Evolutionary conservation across 2,329 filamentous ascomycete genomes (phyloP), one percentile per base, ranked within the genome.

Genomic region (Diplodia mutila): DNA sequence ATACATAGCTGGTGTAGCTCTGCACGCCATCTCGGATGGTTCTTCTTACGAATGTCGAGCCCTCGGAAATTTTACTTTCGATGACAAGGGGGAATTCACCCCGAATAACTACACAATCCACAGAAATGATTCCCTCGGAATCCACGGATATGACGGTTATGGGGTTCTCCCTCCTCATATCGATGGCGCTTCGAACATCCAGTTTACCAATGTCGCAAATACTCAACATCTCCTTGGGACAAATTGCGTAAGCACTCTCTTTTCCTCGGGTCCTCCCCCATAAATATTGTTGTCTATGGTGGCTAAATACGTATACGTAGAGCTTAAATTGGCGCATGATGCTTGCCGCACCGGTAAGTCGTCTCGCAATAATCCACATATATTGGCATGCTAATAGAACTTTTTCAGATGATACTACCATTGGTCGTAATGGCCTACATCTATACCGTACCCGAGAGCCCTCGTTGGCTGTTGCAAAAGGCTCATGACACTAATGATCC

Each of bases 321-420:
- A 72, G 4, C 70, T 72, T 6, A 72, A 73, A 66, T 72, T 53
- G 25, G 51, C 51, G 25, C 0, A 53, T 53, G 51, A 59, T 48
- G 79, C 82, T 55, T 68, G 79, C 70, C 70, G 77, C 49, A 74
- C 74, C 21, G 75, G 76, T 7, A 42, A 53, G 1, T 76, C 78
- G 32, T 72, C 78, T 16, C 79, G 14, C n/a, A 27, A 14, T 16
- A 27, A 21, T 21, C 6, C 5, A 0, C 1, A 11, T n/a, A 14
- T 5, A 1, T 69, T 69, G 68, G 69, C 4, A 5, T 70, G 4
- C 73, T 74, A 70, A 71, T 73, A n/a, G n/a, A 69, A 71, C 37
- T 7, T 5, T 72, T 68, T 4, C 66, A 72, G 32, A 73, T 72
- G 71, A 37, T 74, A 12, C 69, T 72, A 1, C 70, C 72, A 14